Evolutionary conservation across 768 basidiomycete genomes (phyloP), one percentile per base, ranked within the genome.

Genomic region (Cubamyces lactineus): DNA sequence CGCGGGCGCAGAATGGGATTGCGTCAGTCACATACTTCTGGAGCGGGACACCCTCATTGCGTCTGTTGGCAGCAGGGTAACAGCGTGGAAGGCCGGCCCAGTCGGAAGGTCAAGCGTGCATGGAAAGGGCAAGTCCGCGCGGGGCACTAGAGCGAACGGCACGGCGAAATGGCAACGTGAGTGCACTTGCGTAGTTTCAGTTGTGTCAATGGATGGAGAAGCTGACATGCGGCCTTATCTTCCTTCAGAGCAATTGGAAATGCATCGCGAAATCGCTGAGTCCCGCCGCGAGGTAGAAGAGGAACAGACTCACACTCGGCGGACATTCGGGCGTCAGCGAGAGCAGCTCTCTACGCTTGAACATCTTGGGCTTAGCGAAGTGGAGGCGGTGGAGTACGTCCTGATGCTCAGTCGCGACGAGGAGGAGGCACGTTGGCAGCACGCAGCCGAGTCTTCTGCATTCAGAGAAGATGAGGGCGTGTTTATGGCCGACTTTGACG

Each of bases 371-470:
- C 74, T 94, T 42, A 86, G 80, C 59, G 92, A 94, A 67, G 73
- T 74, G 1, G 92, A 92, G 67, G 90, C 88, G 0, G 75, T 94
- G 26, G 88, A 92, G 68, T 94, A 94, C 66, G 80, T 86, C 0
- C 71, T 94, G 48, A 94, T 94, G 91, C 80, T 94, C 65, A 93
- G 91, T 64, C 85, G 89, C 9, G 92, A 94, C 48, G 90, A 93
- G 70, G 85, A 83, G 42, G 72, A 75, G 50, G 53, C 54, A n/a
- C 68, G 71, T 57, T 66, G 72, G 12, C 51, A 40, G 41, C 43
- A 56, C 28, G 17, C 34, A 28, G 46, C 6, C 12, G 47, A 39
- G 23, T 26, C 38, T 43, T 41, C 54, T 57, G 59, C 40, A 55
- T 66, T 56, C 60, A 59, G 60, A n/a, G 58, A 57, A 11, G 83